phyloP scores from a whole-genome alignment of 2,329 filamentous ascomycete species.

The Ilyonectria mors-panacis region DNA sequence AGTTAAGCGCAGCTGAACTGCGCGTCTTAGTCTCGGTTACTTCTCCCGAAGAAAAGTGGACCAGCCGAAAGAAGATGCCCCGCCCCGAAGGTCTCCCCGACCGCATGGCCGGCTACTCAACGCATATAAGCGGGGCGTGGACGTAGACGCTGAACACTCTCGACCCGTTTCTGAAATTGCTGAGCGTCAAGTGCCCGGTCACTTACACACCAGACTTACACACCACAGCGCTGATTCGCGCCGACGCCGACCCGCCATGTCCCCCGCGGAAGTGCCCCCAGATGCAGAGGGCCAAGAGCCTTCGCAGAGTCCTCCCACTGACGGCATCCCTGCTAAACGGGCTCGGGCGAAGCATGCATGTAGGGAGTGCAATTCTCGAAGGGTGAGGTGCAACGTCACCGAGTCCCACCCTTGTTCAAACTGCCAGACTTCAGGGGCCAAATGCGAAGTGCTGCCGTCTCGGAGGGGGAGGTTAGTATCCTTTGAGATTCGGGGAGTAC shows the following conservation, averaged over 20 bases:
- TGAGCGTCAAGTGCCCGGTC: conserved; percentile 17
- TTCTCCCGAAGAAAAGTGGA: conserved; percentile 26
- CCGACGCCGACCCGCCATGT: conserved; percentile 19
- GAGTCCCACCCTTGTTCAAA: conserved; percentile 53
- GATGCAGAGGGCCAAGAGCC: conserved; percentile 17
- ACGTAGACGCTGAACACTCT: background rate
- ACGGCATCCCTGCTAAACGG: conserved; percentile 49
- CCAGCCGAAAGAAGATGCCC: conserved; percentile 8
- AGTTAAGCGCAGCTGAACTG: background rate
- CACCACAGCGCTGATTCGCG: background rate
- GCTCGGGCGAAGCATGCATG: conserved; percentile 55
- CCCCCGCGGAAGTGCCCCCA: conserved; percentile 11
- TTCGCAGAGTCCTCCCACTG: conserved; percentile 14
- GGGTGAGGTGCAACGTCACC: conserved; percentile 55
- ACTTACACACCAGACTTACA: conserved; percentile 9
- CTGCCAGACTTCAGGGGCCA: conserved; percentile 45
- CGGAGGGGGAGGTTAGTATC: conserved; percentile 51
- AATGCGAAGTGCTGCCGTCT: conserved; percentile 53
- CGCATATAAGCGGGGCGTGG: conserved; percentile 29
- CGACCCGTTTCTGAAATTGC: background rate
- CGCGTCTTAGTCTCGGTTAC: conserved; percentile 23
- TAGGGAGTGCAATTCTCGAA: conserved; percentile 53
- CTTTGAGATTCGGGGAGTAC: too few species aligned
- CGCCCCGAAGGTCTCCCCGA: background rate
- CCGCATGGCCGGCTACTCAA: conserved; percentile 25